Evolutionary conservation across 768 basidiomycete genomes (phyloP), one percentile per base, ranked within the genome.

Genomic region (Hygrocybe coccinea): DNA sequence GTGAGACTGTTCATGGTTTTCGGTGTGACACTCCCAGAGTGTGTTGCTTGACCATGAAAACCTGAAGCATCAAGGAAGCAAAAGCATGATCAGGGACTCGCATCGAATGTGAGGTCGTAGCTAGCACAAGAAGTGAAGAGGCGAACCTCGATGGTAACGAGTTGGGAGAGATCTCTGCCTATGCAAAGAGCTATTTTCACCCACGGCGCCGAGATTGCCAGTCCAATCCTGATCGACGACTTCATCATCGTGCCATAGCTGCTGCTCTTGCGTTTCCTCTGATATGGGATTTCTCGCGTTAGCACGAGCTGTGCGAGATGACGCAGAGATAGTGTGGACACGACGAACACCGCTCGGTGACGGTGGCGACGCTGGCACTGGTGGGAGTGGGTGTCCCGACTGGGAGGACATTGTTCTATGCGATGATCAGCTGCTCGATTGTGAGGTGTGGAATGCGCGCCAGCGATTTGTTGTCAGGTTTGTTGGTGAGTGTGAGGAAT

Each of bases 121-220:
- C 54, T 64, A 59, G 29, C 52, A 37, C 38, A 50, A 41, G 41
- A 49, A 22, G 7, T 8, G 8, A 4, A 29, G 49, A 37, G 46
- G 67, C 76, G 57, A 63, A 87, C 89, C 83, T 65, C 86, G 80
- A 74, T 87, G 86, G 64, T 89, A 91, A 65, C 80, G 82, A 50
- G 89, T 88, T 1, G 89, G 89, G 55, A 91, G 78, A 21, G 89
- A 91, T 55, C 82, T 82, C 71, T 91, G 89, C 48, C 89, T 77
- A 67, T 91, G 89, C 55, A 91, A 76, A 38, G 82, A 84, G 7
- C 83, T 80, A 70, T 89, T 89, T 71, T 91, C 89, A 48, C 89
- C 89, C 24, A 91, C 89, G 44, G 87, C 87, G 38, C 89, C 89
- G 50, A 89, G 83, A 21, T 84, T 84, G 34, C 87, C 87, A 29